Conservation (phyloP, 192 early-diverging fungal genomes). For the Paraglomus brasilianum region DNA sequence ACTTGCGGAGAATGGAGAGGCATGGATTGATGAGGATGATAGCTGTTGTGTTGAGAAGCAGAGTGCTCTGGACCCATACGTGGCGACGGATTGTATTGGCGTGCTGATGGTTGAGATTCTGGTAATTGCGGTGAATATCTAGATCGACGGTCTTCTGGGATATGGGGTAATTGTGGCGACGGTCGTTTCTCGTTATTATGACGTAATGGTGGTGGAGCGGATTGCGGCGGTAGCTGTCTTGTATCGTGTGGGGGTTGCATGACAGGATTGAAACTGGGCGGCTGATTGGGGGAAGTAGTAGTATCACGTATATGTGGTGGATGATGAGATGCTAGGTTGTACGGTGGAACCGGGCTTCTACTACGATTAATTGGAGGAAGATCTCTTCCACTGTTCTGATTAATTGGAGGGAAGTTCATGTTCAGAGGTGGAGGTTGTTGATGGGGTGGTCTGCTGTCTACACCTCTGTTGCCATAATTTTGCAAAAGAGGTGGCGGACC, state of each 20-base stretch:
- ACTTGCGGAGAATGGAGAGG: background rate
- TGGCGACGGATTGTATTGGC: conserved; percentile 18
- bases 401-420: conserved; percentile 12
- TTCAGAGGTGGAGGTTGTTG: background rate
- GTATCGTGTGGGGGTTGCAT: conserved; percentile 18
- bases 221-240: conserved; percentile 5
- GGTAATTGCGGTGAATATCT: conserved; percentile 25
- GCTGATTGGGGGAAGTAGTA: conserved; percentile 29
- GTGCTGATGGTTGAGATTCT: conserved; percentile 10
- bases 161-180: conserved; percentile 25
- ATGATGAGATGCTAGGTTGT: background rate
- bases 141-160: conserved; percentile 4
- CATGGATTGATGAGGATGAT: conserved; percentile 22
- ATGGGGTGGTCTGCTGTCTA: conserved; percentile 9
- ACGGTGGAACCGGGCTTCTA: conserved; percentile 21
- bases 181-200: conserved; percentile 26
- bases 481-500: conserved; percentile 22
- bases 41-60: background rate
- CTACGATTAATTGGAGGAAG: conserved; percentile 22
- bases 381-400: conserved; percentile 9
- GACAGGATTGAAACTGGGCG: conserved; percentile 4
- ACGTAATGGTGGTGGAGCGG: conserved; percentile 15
- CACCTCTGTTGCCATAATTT: conserved; percentile 8
- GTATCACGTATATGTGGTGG: conserved; percentile 11
- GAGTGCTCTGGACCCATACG: conserved; percentile 12